Evolutionary conservation across 2,329 filamentous ascomycete species (phyloP).

Genomic region (Apiospora rasikravindrae): DNA sequence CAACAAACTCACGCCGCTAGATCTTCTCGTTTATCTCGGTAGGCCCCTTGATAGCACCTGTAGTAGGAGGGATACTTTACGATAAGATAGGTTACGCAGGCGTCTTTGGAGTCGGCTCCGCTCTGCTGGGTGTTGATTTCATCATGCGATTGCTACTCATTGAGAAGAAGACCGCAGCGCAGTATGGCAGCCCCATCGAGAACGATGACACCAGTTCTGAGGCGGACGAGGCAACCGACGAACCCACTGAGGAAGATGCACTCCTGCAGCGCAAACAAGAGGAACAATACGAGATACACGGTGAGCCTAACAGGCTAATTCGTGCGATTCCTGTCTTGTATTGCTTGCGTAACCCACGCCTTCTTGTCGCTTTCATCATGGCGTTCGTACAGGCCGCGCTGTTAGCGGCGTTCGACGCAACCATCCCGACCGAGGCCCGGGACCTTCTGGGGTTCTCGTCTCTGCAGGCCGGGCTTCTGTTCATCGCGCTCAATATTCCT

Average conservation of each 20-base stretch:
- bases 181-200: conserved; percentile 41
- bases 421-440: conserved; percentile 43
- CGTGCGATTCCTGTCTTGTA: conserved; percentile 53
- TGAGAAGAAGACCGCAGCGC: conserved; percentile 63
- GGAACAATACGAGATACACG: conserved; percentile 47
- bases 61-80: conserved; percentile 66
- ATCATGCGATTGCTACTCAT: conserved; percentile 63
- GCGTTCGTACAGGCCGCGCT: conserved; percentile 50
- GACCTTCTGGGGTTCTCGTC: conserved; percentile 44
- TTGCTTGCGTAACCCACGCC: conserved; percentile 45
- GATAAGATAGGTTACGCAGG: conserved; percentile 61
- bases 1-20: conserved; percentile 30
- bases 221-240: conserved; percentile 29
- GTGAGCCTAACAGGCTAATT: conserved; percentile 45
- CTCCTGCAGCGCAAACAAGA: conserved; percentile 44
- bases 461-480: conserved; percentile 43
- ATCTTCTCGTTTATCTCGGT: conserved; percentile 65
- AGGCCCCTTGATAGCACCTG: conserved; percentile 60
- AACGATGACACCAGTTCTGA: conserved; percentile 29
- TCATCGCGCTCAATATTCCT: conserved; percentile 43
- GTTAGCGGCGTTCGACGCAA: conserved; percentile 45
- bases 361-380: conserved; percentile 45
- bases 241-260: conserved; percentile 43
- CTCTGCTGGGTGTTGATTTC: conserved; percentile 62
- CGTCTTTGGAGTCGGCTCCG: conserved; percentile 62